phyloP scores from a whole-genome alignment of 2,329 filamentous ascomycete genomes.

The Epichloe typhina region DNA sequence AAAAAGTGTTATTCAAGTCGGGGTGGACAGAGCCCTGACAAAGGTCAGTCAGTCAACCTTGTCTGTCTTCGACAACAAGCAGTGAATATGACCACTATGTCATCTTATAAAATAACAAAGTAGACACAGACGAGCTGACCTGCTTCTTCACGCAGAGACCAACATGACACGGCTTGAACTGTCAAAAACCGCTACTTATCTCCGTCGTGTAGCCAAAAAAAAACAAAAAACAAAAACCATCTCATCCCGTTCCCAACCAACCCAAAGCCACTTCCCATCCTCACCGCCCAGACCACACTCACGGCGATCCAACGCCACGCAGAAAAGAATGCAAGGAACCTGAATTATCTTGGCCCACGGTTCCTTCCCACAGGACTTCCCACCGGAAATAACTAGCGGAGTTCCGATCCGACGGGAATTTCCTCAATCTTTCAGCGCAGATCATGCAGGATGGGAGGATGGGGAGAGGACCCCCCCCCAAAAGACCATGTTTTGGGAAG shows the following conservation, averaged over 20 bases:
- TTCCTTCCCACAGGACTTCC: no score
- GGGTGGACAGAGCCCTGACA: no score
- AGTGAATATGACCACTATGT: neutral
- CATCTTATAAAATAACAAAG: no score
- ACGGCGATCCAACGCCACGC: neutral
- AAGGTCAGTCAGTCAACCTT: no score
- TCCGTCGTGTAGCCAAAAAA: neutral
- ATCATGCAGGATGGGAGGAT: conserved; percentile 14
- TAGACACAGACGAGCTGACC: no score
- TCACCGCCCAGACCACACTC: neutral
- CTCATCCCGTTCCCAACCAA: no score
- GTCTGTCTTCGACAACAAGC: no score
- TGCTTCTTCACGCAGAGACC: no score
- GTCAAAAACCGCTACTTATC: neutral
- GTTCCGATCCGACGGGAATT: conserved; percentile 2
- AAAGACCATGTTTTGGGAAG: neutral
- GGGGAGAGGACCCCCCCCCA: no score
- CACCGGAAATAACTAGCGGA: no score
- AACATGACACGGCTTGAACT: neutral
- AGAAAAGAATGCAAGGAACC: neutral
- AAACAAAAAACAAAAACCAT: neutral
- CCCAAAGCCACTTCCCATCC: no score
- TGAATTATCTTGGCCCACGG: neutral
- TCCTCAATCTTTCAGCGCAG: conserved; percentile 15
- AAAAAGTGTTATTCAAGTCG: no score